Base-by-base conservation (phyloP, 148 eudicot species). In the Chenopodium suecicum region DNA sequence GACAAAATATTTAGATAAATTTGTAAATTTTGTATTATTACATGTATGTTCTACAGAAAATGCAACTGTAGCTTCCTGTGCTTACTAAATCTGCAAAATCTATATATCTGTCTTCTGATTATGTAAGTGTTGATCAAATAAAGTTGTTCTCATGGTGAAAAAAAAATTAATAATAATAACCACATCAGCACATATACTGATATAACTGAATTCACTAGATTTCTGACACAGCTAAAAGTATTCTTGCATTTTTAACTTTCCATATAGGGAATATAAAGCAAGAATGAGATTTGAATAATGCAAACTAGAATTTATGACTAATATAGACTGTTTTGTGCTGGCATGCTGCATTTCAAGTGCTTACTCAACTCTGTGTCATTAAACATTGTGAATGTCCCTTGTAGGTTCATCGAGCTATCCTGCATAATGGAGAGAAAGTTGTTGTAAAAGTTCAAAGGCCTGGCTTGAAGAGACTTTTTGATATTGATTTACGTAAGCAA, bases 381-480 rank as follows among this genome's bases (percentile, higher is more conserved):
- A 31, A 32, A 48, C 74, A 79, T 47, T 77, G 22, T 20, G n/a
- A 75, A 27, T 63, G 71, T 77, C 78, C 44, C 13, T 58, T 87
- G 76, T 80, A 95, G 98, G 99, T 97, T 74, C 99, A 97, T 87
- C 91, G 98, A 48, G 99, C 97, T 67, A 86, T 97, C 82, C 87
- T 97, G 83, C 96, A 97, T 77, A 94, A 91, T 75, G 98, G 99
- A 62, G 98, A 97, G 84, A 92, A 87, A 87, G 99, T 92, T 20
- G 95, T 91, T 8, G 91, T 97, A 64, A 97, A 97, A 87, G 96
- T 97, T 75, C 99, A 97, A 86, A 91, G 99, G 87, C 98, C 99
- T 52, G 99, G 98, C 70, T 88, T 97, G 78, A 94, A 92, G 84
- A 92, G 91, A 84, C 93, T 97, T 64, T 94, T 97, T 87, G 99